A percentile compares a stretch with the other conserved stretches of the same genome.
Evolutionary conservation across 495 filamentous ascomycete genomes (phyloP).

Genomic region (Tuber calosporum): DNA sequence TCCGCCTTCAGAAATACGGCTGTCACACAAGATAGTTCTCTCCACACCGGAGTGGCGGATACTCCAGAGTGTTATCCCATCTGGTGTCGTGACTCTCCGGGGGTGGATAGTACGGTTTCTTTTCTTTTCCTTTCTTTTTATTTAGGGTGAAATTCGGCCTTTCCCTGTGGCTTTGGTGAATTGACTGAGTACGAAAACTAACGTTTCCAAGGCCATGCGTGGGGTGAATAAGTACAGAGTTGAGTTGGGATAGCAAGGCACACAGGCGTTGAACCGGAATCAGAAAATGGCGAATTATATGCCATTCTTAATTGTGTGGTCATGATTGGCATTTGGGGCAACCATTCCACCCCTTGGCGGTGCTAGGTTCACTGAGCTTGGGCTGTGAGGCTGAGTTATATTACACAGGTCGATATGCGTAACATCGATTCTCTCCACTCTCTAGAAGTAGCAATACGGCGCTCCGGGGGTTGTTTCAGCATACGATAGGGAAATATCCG

Average conservation of each 20-base stretch:
- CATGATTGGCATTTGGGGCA: background rate
- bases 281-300: background rate
- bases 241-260: background rate
- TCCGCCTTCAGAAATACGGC: background rate
- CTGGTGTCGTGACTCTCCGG: background rate
- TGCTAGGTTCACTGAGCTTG: background rate
- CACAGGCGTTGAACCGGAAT: background rate
- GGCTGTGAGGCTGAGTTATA: background rate
- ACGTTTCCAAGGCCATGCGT: background rate
- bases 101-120: background rate
- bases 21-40: background rate
- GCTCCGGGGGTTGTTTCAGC: background rate
- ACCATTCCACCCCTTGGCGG: background rate
- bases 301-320: background rate
- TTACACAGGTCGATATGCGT: background rate
- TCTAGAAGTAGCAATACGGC: background rate
- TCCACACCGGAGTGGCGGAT: background rate
- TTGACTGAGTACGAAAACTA: background rate
- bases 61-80: background rate
- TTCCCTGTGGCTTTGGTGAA: background rate
- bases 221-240: background rate
- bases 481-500: background rate
- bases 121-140: too few relatives aligned
- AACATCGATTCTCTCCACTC: background rate
- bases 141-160: background rate